These are phyloP conservation scores for Afroboletus lepidellus DNA, from an alignment of 1,284 basidiomycete genomes.

Conservation along the genomic window DNA sequence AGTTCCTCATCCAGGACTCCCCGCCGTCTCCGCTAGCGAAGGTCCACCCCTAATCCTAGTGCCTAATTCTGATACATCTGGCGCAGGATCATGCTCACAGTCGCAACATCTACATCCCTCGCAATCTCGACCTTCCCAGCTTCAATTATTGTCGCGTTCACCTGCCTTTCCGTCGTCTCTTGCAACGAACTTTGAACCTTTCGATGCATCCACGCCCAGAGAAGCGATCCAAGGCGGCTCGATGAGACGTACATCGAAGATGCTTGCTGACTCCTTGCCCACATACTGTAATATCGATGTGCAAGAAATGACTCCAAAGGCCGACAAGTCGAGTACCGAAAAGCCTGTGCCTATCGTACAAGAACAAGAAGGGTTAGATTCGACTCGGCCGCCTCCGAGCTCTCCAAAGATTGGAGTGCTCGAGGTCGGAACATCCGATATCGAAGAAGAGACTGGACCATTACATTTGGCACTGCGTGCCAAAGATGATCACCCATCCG, in stretches of 20 bases:
- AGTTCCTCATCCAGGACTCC: conserved; percentile 26
- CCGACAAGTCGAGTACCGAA: neutral
- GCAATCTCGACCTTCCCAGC: conserved; percentile 20
- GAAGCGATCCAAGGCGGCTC: neutral
- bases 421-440: conserved; percentile 10
- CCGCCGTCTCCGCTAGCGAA: conserved; percentile 10
- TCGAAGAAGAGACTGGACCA: conserved; percentile 12
- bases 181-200: conserved; percentile 17
- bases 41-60: conserved; percentile 30
- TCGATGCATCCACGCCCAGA: conserved; percentile 21
- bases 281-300: neutral
- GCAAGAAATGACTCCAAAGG: neutral
- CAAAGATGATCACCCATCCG: neutral
- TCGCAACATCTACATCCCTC: conserved; percentile 16
- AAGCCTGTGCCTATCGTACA: neutral
- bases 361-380: neutral
- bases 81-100: conserved; percentile 24
- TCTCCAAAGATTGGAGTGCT: conserved; percentile 8
- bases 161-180: conserved; percentile 19
- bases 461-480: conserved; percentile 1
- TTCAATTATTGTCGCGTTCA: conserved; percentile 6
- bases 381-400: conserved; percentile 2
- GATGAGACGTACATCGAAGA: conserved; percentile 3
- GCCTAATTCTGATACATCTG: conserved; percentile 33
- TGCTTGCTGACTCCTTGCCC: conserved; percentile 1